These are phyloP conservation scores for Syzygium jambos DNA, from an alignment of 345 rosid genomes.

Conservation along the genomic window DNA sequence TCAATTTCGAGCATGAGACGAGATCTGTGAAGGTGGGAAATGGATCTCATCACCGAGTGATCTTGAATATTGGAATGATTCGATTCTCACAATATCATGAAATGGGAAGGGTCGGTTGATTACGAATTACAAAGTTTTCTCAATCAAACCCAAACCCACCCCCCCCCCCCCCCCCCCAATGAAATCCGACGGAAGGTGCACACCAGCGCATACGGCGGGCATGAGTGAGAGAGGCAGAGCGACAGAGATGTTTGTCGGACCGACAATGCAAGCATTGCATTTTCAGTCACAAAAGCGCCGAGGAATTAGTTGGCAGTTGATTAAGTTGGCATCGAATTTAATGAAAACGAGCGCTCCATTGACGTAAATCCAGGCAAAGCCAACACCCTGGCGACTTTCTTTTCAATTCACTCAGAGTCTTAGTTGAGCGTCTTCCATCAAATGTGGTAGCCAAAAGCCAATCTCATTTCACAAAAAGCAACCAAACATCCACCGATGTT, in stretches of 20 bases:
- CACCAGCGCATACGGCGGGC: neutral
- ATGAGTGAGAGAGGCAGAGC: neutral
- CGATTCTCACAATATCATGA: neutral
- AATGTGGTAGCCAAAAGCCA: neutral
- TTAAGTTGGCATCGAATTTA: neutral
- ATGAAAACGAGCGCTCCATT: neutral
- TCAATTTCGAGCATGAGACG: neutral
- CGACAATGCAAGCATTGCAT: neutral
- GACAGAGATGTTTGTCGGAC: neutral
- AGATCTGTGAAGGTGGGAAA: neutral
- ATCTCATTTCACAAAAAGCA: neutral
- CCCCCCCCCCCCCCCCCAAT: too few relatives aligned
- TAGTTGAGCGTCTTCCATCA: neutral
- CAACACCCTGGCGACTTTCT: neutral
- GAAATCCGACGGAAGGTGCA: neutral
- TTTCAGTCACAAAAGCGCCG: neutral
- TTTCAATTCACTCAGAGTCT: neutral
- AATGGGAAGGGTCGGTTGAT: neutral
- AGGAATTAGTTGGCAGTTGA: neutral
- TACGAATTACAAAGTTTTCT: neutral
- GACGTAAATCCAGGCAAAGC: neutral
- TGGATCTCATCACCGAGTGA: neutral
- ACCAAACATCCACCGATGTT: neutral
- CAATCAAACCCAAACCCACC: neutral
- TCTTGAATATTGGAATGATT: neutral